Evolutionary conservation across 1,284 basidiomycete species (phyloP), one percentile per base, ranked within the genome.

Genomic region (Apiotrichum gamsii): DNA sequence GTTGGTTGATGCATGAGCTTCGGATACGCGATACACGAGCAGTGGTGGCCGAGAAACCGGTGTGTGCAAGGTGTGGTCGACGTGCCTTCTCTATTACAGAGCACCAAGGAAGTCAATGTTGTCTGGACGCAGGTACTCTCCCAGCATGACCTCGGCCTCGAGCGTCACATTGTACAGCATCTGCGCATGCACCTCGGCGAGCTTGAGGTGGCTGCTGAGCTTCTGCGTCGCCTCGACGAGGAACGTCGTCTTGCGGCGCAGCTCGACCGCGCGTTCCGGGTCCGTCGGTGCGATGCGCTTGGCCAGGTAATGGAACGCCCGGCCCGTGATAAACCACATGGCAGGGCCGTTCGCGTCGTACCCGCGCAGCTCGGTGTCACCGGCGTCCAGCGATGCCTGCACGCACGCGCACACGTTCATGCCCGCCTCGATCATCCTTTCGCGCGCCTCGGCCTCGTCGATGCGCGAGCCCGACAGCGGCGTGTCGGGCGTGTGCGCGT

Each of bases 361-460:
- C 28, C 37, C 20, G 23, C 35, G 35, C 3, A 61, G 47, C 3
- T 55, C 50, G 14, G 46, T 47, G 47, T 61, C 56, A 20, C 61
- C 59, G 8, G 43, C 53, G 1, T 47, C 44, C 10, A 54, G 46
- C 5, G 58, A 56, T 0, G 51, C 30, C 19, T 61, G 48, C 20
- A 61, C 23, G n/a, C 48, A 49, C 6, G 57, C 49, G 14, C 56
- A 49, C 9, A 62, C 46, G 14, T 59, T 57, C 10, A 54, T 35
- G 2, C 53, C 50, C 9, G 58, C 49, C 8, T 49, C 58, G 16
- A 64, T 54, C n/a, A 46, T 44, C 34, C 52, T 49, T 28, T 56
- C 39, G 32, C 59, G 49, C 36, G 54, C 43, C 32, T 59, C 56
- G 11, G 15, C 21, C 43, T 45, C 54, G 16, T 46, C 47, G 15